phyloP scores from a whole-genome alignment of 495 filamentous ascomycete genomes.

The Rusavskia elegans region DNA sequence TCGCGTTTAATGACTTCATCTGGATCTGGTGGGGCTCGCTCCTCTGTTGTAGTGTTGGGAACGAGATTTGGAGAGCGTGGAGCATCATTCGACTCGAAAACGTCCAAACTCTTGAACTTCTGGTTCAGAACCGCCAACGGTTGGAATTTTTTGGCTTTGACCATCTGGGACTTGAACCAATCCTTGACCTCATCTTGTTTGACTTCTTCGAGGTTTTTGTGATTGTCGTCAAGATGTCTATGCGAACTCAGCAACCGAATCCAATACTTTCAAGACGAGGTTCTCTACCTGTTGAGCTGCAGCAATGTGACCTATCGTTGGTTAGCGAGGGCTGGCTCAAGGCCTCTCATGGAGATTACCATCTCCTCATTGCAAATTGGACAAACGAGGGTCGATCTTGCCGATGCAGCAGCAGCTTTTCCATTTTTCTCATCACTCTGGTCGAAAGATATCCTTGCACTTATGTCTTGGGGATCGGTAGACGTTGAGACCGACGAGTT shows the following conservation, averaged over 20 bases:
- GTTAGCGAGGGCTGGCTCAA: slow-evolving; percentile 5
- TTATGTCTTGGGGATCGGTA: slow-evolving; percentile 40
- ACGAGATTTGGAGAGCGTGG: slow-evolving; percentile 15
- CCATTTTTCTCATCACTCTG: slow-evolving; percentile 31
- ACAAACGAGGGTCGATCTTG: slow-evolving; percentile 58
- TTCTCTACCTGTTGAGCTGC: slow-evolving; percentile 69
- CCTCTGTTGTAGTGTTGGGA: slow-evolving; percentile 13
- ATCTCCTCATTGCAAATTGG: slow-evolving; percentile 97
- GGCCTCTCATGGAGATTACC: slow-evolving; percentile 29
- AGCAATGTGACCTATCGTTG: slow-evolving; percentile 61
- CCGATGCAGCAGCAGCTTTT: slow-evolving; percentile 32
- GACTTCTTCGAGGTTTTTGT: slow-evolving; percentile 83
- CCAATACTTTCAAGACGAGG: neutral
- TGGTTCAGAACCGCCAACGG: slow-evolving; percentile 84
- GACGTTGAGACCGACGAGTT: slow-evolving; percentile 48
- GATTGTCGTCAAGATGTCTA: slow-evolving; percentile 84
- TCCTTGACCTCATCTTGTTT: slow-evolving; percentile 95
- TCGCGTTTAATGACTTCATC: slow-evolving; percentile 75
- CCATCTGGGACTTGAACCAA: slow-evolving; percentile 94
- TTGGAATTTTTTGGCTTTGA: slow-evolving; percentile 90
- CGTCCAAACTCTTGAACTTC: slow-evolving; percentile 91
- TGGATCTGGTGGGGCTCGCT: slow-evolving; percentile 45
- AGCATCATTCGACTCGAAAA: slow-evolving; percentile 88
- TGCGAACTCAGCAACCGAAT: slow-evolving; percentile 9
- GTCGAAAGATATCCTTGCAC: slow-evolving; percentile 39